A percentile compares a stretch with the other conserved stretches of the same genome.
phyloP scores from a whole-genome alignment of 371 early-diverging fungal genomes.

The Rhizomucor pusillus region DNA sequence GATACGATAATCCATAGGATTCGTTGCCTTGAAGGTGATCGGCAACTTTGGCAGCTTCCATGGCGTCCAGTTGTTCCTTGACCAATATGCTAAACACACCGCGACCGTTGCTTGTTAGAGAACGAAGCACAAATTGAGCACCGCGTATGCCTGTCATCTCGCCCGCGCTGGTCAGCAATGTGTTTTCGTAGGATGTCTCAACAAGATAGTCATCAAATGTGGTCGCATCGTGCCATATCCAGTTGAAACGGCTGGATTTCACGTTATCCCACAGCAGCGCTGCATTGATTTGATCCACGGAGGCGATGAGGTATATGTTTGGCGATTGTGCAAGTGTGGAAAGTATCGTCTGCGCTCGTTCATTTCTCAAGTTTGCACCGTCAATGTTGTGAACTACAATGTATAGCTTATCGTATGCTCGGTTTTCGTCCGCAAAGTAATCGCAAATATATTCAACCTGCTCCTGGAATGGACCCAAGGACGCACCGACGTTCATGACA shows the following conservation, averaged over 20 bases:
- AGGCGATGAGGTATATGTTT: conserved; percentile 76
- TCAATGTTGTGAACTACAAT: conserved; percentile 92
- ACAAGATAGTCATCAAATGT: conserved; percentile 78
- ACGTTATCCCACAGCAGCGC: conserved; percentile 85
- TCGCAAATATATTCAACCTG: conserved; percentile 61
- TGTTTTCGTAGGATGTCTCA: conserved; percentile 84
- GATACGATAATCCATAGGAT: conserved; percentile 59
- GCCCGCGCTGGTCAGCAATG: conserved; percentile 59
- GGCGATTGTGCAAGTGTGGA: conserved; percentile 65
- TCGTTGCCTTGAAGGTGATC: conserved; percentile 33
- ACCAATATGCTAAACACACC: conserved; percentile 76
- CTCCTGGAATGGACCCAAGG: conserved; percentile 57
- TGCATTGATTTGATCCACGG: conserved; percentile 89
- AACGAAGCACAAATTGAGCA: conserved; percentile 79
- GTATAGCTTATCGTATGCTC: conserved; percentile 56
- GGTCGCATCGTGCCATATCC: conserved; percentile 89
- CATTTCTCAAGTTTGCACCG: conserved; percentile 76
- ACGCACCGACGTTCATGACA: conserved; percentile 37
- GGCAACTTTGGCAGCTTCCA: conserved; percentile 35
- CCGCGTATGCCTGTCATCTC: conserved; percentile 63
- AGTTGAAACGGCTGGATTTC: conserved; percentile 66
- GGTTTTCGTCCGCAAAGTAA: conserved; percentile 54
- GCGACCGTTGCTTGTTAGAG: conserved; percentile 79
- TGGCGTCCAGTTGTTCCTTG: conserved; percentile 69
- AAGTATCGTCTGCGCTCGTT: conserved; percentile 64